Evolutionary conservation across 2,329 filamentous ascomycete genomes (phyloP).

Genomic region (Aspergillus proliferans): DNA sequence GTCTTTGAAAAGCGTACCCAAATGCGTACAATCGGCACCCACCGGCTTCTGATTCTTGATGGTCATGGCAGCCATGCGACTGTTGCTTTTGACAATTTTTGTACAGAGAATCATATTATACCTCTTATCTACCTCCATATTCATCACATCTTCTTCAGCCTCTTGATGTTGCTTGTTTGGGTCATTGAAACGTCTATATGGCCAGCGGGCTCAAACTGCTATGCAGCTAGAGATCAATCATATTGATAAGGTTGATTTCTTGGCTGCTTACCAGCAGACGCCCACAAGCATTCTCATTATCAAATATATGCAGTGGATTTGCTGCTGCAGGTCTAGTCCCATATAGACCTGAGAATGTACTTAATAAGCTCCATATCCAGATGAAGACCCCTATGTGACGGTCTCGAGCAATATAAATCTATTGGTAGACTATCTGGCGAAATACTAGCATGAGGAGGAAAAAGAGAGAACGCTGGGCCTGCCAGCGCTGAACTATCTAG

Average conservation of each 20-base stretch:
- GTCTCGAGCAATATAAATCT: too few relatives aligned
- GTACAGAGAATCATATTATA: conserved; percentile 2
- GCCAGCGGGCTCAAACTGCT: background rate
- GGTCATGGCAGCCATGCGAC: background rate
- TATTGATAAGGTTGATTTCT: conserved; percentile 4
- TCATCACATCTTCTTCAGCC: conserved; percentile 6
- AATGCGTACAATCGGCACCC: background rate
- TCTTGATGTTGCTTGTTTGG: conserved; percentile 5
- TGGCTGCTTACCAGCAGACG: background rate
- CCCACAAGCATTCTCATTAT: background rate
- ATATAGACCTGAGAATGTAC: too few relatives aligned
- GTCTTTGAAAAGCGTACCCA: background rate
- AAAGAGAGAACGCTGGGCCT: too few relatives aligned
- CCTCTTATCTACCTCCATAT: conserved; percentile 4
- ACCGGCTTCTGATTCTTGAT: background rate
- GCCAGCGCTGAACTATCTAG: too few relatives aligned
- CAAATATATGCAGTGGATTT: background rate
- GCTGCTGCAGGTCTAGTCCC: background rate
- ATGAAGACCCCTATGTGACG: too few relatives aligned
- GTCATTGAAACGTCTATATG: conserved; percentile 4
- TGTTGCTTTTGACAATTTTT: background rate
- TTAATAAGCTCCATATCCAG: too few relatives aligned
- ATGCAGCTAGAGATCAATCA: background rate
- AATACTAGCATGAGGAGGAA: too few relatives aligned
- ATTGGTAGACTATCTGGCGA: too few relatives aligned